phyloP scores from a whole-genome alignment of 345 rosid species.

The Gossypium turneri region DNA sequence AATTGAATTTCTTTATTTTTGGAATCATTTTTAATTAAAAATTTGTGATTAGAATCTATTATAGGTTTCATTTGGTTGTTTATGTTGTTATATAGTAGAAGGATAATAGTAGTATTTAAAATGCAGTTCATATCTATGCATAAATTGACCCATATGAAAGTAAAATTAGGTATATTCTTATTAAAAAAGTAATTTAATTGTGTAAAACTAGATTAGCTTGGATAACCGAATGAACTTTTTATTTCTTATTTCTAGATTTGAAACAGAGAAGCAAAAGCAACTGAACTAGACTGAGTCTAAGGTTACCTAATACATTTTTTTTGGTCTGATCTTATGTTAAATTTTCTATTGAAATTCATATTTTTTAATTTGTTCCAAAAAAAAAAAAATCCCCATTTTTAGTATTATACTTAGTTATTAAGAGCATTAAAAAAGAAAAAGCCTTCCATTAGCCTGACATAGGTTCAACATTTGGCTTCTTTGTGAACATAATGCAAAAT shows the following conservation, averaged over 20 bases:
- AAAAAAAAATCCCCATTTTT: too few species aligned
- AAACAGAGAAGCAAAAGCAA: neutral
- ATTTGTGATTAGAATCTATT: neutral
- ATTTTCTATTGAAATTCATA: neutral
- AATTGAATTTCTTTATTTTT: neutral
- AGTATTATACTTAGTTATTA: neutral
- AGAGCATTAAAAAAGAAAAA: neutral
- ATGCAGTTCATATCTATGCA: neutral
- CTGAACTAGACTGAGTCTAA: neutral
- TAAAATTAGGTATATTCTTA: neutral
- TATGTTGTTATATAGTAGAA: neutral
- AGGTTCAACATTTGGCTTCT: neutral
- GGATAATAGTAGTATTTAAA: neutral
- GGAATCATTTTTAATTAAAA: neutral
- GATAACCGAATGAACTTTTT: neutral
- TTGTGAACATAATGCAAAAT: neutral
- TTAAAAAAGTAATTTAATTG: neutral
- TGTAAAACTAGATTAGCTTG: neutral
- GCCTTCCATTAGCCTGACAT: neutral
- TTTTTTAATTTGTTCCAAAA: neutral
- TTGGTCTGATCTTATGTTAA: neutral
- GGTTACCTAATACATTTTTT: neutral
- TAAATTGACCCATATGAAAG: neutral
- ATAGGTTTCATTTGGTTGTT: neutral
- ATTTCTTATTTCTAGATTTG: neutral